These are phyloP conservation scores for Sporothrix inflata DNA, from an alignment of 2,329 filamentous ascomycete species.

Conservation along the genomic window DNA sequence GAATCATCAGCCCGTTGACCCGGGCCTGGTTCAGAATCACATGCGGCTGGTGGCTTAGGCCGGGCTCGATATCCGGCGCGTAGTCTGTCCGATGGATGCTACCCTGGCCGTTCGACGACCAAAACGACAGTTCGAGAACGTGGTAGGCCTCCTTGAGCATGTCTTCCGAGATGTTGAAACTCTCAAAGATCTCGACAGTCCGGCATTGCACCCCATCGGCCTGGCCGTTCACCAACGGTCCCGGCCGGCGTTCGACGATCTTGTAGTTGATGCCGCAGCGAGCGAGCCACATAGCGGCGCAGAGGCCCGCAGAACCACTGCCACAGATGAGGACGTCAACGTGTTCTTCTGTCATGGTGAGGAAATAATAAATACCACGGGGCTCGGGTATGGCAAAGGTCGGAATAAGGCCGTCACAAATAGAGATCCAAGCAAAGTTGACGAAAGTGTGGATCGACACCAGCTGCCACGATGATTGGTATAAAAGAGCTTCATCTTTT, in stretches of 20 bases:
- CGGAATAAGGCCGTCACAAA: no score
- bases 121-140: conserved; percentile 61
- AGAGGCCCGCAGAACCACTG: conserved; percentile 64
- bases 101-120: conserved; percentile 45
- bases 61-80: conserved; percentile 57
- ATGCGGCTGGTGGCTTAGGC: conserved; percentile 57
- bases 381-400: background rate
- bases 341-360: background rate
- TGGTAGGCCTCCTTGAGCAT: conserved; percentile 62
- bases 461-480: no score
- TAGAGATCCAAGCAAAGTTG: no score
- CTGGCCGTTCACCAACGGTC: conserved; percentile 60
- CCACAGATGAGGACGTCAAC: conserved; percentile 63
- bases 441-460: no score
- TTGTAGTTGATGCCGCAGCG: conserved; percentile 59
- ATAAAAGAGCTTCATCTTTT: no score
- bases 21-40: conserved; percentile 61
- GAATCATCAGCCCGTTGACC: conserved; percentile 57
- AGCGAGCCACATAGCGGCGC: conserved; percentile 63
- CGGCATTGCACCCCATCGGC: conserved; percentile 66
- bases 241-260: conserved; percentile 60
- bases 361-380: background rate
- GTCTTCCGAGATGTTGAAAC: conserved; percentile 56
- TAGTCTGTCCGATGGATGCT: conserved; percentile 48
- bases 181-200: conserved; percentile 64